phyloP scores from a whole-genome alignment of 129 eudicot species.

The Flaveria ramosissima region DNA sequence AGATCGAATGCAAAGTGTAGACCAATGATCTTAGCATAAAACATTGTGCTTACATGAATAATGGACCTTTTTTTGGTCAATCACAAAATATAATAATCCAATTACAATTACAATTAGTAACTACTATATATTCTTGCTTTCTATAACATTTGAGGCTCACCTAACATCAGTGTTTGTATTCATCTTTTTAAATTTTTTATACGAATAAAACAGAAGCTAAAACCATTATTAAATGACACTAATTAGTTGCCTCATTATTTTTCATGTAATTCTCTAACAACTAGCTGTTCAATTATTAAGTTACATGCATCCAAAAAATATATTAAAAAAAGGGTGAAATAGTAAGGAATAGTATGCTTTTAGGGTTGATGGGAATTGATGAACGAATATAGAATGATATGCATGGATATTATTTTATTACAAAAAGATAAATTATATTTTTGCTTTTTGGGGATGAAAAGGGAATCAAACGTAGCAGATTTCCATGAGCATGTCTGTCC shows the following conservation, averaged over 20 bases:
- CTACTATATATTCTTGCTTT: neutral
- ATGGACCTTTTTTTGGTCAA: neutral
- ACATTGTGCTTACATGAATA: neutral
- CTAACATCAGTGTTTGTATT: constrained; percentile 1
- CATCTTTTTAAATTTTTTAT: neutral
- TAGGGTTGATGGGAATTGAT: constrained; percentile 41
- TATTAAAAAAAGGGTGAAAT: constrained; percentile 7
- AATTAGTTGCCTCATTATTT: constrained; percentile 7
- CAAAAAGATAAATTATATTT: constrained; percentile 35
- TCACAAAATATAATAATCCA: neutral
- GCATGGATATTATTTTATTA: constrained; percentile 40
- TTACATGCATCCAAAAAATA: neutral
- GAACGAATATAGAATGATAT: constrained; percentile 43
- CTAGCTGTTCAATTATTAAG: constrained; percentile 21
- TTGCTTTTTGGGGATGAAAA: constrained; percentile 39
- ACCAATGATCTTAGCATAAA: neutral
- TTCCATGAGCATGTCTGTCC: constrained; percentile 42
- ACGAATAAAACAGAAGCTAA: neutral
- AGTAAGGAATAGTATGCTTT: constrained; percentile 38
- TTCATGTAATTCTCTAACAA: neutral
- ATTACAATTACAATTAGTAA: neutral
- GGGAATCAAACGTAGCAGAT: constrained; percentile 41
- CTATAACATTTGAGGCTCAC: neutral
- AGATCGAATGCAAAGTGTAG: neutral
- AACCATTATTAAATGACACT: constrained; percentile 5